Conservation (phyloP, 2,329 filamentous ascomycete genomes). For the Aspergillus sp. region DNA sequence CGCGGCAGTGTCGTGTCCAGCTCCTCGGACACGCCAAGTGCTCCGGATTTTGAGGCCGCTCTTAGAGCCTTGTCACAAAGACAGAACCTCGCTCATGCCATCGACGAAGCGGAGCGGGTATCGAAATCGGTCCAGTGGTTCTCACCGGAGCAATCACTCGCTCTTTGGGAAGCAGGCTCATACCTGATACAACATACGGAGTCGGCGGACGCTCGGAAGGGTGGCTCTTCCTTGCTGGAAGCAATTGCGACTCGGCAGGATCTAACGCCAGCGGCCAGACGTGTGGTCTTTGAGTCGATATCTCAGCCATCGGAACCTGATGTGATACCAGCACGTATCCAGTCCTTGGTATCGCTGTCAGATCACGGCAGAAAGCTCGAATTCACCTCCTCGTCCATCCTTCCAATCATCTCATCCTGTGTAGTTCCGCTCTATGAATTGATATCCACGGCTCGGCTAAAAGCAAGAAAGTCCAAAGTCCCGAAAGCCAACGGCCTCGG, state of each 20-base stretch:
- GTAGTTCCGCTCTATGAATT: conserved; percentile 38
- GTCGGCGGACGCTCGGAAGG: conserved; percentile 34
- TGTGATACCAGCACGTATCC: conserved; percentile 36
- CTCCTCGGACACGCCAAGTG: conserved; percentile 36
- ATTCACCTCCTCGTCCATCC: conserved; percentile 36
- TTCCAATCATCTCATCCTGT: conserved; percentile 39
- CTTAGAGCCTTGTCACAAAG: conserved; percentile 33
- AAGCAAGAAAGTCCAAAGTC: conserved; percentile 35
- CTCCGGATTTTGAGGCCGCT: conserved; percentile 38
- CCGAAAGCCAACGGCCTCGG: conserved; percentile 28
- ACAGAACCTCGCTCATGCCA: conserved; percentile 32
- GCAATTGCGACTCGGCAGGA: conserved; percentile 38
- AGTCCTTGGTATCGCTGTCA: conserved; percentile 39
- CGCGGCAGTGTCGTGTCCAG: conserved; percentile 38
- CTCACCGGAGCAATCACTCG: conserved; percentile 37
- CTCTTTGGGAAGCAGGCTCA: conserved; percentile 39
- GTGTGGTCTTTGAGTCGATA: conserved; percentile 35
- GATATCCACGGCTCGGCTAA: conserved; percentile 35
- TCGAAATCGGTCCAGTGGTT: conserved; percentile 34
- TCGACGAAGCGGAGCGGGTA: conserved; percentile 38
- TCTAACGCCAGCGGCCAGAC: conserved; percentile 33
- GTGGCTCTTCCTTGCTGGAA: conserved; percentile 35
- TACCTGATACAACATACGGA: conserved; percentile 36
- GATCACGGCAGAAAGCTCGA: conserved; percentile 44
- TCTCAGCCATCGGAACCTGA: conserved; percentile 32